Conservation (phyloP, 2,329 filamentous ascomycete genomes). For the Ophiostoma tasmaniense region DNA sequence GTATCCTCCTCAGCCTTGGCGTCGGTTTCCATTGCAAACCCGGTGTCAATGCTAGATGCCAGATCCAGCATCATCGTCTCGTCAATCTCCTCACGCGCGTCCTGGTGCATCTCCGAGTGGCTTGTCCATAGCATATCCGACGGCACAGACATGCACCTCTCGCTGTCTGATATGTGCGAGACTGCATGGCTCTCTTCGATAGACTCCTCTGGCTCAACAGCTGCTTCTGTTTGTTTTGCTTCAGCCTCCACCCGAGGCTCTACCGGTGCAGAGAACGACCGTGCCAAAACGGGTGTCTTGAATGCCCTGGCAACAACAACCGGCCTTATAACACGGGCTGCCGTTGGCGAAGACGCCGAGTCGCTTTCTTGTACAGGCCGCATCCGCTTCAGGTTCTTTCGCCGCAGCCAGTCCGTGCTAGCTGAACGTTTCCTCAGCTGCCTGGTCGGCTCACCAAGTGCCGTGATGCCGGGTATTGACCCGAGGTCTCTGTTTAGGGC, state of each 20-base stretch:
- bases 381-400: slow-evolving; percentile 17
- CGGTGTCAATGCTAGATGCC: not conserved
- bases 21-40: not conserved
- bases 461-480: slow-evolving; percentile 19
- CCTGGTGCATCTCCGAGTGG: not conserved
- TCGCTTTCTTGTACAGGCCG: not conserved
- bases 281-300: not conserved
- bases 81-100: not conserved
- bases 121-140: not conserved
- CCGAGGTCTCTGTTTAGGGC: not conserved
- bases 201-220: not conserved
- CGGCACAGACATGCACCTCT: not conserved
- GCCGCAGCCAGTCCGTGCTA: slow-evolving; percentile 16
- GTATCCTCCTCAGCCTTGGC: no score
- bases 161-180: not conserved
- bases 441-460: slow-evolving; percentile 19
- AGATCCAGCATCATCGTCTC: not conserved
- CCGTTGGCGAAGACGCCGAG: slow-evolving; percentile 9
- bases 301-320: slow-evolving; percentile 1
- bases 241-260: not conserved
- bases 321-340: not conserved
- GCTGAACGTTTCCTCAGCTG: slow-evolving; percentile 12
- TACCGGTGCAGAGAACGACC: not conserved
- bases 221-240: not conserved
- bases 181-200: not conserved